These are phyloP conservation scores for Corymbia calophylla DNA, from an alignment of 441 rosid genomes.

Conservation along the genomic window DNA sequence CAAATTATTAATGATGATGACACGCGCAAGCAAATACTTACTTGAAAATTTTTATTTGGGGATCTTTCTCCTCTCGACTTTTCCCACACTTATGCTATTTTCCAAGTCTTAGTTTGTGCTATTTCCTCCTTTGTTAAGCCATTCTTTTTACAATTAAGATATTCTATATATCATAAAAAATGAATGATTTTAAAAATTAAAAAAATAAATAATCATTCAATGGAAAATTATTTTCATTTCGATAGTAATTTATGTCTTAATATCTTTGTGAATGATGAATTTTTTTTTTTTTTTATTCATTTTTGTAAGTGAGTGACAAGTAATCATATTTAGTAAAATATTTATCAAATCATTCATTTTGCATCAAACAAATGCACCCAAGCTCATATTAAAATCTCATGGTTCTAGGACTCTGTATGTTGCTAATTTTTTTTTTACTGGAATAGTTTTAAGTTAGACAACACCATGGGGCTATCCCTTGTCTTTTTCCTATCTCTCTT, in stretches of 20 bases:
- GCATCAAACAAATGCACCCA: neutral
- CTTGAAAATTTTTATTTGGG: neutral
- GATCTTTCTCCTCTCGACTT: neutral
- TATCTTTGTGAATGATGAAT: neutral
- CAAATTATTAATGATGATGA: neutral
- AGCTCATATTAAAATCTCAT: neutral
- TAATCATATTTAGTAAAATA: neutral
- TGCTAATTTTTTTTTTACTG: neutral
- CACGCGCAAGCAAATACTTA: fast-evolving
- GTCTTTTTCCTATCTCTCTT: too few relatives aligned
- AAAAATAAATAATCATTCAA: neutral
- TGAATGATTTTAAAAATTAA: neutral
- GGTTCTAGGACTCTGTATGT: too few relatives aligned
- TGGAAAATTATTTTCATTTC: neutral
- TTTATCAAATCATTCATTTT: neutral
- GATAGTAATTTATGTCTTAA: neutral
- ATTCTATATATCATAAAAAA: fast-evolving
- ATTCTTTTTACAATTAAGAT: neutral
- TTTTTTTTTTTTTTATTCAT: neutral
- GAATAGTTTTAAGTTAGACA: neutral
- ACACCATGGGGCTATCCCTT: neutral
- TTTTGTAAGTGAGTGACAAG: neutral
- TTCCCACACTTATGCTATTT: neutral
- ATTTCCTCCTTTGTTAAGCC: neutral
- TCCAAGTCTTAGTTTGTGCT: neutral